phyloP scores from a whole-genome alignment of 192 early-diverging fungal species.

The Linnemannia zychae region DNA sequence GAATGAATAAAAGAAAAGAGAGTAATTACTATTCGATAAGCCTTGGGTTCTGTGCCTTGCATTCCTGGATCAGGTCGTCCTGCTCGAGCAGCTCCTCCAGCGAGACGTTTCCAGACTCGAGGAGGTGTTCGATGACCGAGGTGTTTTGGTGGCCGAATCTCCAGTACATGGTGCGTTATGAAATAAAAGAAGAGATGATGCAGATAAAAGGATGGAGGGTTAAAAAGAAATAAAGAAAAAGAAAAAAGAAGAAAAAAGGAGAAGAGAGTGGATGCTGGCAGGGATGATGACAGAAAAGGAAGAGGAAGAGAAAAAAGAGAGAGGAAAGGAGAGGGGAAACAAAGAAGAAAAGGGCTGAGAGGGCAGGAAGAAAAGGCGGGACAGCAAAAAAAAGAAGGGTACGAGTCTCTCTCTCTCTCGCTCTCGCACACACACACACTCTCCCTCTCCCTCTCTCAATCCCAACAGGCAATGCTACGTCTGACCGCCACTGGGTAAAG shows the following conservation, averaged over 20 bases:
- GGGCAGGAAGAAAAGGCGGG: no score
- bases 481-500: no score
- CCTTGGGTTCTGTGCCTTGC: constrained; percentile 92
- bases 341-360: constrained; percentile 2
- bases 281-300: neutral
- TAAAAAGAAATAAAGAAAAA: neutral
- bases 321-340: neutral
- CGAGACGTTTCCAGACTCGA: constrained; percentile 92
- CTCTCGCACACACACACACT: no score
- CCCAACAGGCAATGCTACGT: no score
- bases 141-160: constrained; percentile 93
- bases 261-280: constrained; percentile 1
- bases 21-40: constrained; percentile 83
- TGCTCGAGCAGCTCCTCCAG: constrained; percentile 94
- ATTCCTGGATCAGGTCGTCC: constrained; percentile 94
- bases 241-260: neutral
- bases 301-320: neutral
- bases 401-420: no score
- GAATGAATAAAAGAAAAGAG: neutral
- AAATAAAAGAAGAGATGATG: neutral
- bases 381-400: no score
- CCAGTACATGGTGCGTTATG: constrained; percentile 81
- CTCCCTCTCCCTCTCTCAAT: no score
- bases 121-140: constrained; percentile 91
- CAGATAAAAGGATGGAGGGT: neutral